A percentile compares a stretch with the other conserved stretches of the same genome.
phyloP scores from a whole-genome alignment of 2,329 filamentous ascomycete genomes.

The Penicillium sp. region DNA sequence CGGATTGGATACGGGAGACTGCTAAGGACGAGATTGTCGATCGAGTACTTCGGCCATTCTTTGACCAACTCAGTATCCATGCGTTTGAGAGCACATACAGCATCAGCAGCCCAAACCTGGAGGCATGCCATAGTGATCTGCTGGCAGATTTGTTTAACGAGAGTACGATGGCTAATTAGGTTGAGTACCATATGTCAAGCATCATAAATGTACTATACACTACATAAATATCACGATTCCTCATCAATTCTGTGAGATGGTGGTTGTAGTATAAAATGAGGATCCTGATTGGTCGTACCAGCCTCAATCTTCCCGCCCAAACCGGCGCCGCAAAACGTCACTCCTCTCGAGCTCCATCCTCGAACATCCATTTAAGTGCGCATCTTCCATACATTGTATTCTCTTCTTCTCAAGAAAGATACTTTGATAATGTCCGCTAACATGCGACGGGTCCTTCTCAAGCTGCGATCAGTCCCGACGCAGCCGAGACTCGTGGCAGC shows the following conservation, averaged over 20 bases:
- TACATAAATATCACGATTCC: not conserved
- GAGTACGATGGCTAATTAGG: constrained; percentile 56
- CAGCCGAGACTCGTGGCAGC: constrained; percentile 30
- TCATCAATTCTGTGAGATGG: not conserved
- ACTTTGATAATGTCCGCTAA: constrained; percentile 19
- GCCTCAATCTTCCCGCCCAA: constrained; percentile 24
- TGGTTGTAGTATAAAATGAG: constrained; percentile 20
- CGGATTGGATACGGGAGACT: constrained; percentile 57
- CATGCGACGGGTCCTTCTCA: constrained; percentile 26
- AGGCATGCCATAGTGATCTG: constrained; percentile 66
- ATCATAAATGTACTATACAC: constrained; percentile 2
- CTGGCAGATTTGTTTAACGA: constrained; percentile 82
- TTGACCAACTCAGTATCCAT: constrained; percentile 88
- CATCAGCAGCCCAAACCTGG: constrained; percentile 72
- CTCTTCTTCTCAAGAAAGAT: constrained; percentile 2
- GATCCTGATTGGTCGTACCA: constrained; percentile 22
- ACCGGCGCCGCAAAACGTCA: constrained; percentile 23
- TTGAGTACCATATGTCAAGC: not conserved
- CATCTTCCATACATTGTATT: constrained; percentile 6
- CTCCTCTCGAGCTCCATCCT: constrained; percentile 18
- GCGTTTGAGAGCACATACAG: constrained; percentile 92
- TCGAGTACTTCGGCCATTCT: constrained; percentile 83
- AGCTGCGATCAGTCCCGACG: constrained; percentile 21
- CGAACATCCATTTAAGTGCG: constrained; percentile 1
- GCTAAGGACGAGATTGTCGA: constrained; percentile 68